These are phyloP conservation scores for Nematocida major DNA, from an alignment of 371 early-diverging fungal genomes.

Conservation along the genomic window DNA sequence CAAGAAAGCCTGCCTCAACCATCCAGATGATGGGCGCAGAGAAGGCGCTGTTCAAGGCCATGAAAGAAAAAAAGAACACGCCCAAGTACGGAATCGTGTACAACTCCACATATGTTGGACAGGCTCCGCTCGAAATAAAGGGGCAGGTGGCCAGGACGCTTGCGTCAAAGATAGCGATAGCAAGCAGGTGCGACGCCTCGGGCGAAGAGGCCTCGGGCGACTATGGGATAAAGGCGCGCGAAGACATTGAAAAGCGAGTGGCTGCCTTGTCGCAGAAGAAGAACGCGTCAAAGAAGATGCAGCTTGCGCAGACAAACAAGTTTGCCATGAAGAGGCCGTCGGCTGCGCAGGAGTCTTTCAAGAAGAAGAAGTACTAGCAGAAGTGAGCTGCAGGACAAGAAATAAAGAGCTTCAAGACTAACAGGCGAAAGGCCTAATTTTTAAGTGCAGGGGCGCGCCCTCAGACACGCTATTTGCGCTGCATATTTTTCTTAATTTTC, in stretches of 20 bases:
- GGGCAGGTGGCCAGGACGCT: constrained; percentile 82
- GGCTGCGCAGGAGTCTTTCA: not conserved
- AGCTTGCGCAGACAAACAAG: not conserved
- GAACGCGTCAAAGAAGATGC: not conserved
- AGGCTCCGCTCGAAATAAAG: constrained; percentile 74
- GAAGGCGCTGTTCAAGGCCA: constrained; percentile 87
- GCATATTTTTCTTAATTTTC: too few species aligned
- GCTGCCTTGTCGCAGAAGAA: constrained; percentile 21
- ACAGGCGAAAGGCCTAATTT: not conserved
- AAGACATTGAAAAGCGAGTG: constrained; percentile 12
- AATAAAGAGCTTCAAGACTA: not conserved
- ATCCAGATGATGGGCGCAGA: constrained; percentile 92
- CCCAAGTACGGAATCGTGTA: constrained; percentile 90
- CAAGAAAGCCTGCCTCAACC: constrained; percentile 82
- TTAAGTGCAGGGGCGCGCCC: too few species aligned
- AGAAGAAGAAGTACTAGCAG: not conserved
- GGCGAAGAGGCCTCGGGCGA: constrained; percentile 28
- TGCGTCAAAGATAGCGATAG: constrained; percentile 80
- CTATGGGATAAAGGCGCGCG: not conserved
- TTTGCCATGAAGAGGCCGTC: not conserved
- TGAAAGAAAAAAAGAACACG: constrained; percentile 83
- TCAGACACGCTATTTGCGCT: too few species aligned
- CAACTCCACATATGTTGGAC: constrained; percentile 59
- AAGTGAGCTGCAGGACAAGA: not conserved
- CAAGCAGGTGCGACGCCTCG: constrained; percentile 82